phyloP scores from a whole-genome alignment of 1,284 basidiomycete genomes.

The Phlebopus sp. region DNA sequence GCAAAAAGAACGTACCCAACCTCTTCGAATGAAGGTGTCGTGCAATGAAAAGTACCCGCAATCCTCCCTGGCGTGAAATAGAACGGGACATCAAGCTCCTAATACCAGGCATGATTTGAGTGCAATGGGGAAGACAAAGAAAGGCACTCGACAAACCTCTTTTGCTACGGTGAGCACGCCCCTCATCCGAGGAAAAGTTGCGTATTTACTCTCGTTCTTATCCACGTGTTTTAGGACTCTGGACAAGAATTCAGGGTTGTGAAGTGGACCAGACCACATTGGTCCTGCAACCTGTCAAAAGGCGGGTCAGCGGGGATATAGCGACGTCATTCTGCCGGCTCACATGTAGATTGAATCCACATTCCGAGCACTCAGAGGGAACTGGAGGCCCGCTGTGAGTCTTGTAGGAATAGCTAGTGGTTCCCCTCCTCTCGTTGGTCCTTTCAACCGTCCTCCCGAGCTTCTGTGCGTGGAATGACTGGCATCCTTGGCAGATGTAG shows the following conservation, averaged over 20 bases:
- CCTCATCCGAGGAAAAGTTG: conserved; percentile 83
- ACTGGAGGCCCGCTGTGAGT: conserved; percentile 72
- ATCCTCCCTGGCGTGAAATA: conserved; percentile 90
- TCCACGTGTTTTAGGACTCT: conserved; percentile 79
- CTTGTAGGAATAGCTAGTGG: conserved; percentile 65
- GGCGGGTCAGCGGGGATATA: neutral
- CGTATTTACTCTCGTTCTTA: conserved; percentile 60
- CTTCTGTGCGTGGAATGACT: conserved; percentile 76
- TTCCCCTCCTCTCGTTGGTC: conserved; percentile 49
- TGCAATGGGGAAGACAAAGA: neutral
- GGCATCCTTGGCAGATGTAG: conserved; percentile 81
- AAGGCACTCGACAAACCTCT: conserved; percentile 54
- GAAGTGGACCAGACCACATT: conserved; percentile 93
- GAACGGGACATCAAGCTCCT: conserved; percentile 84
- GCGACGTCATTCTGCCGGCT: conserved; percentile 20
- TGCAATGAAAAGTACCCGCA: conserved; percentile 80
- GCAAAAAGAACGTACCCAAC: conserved; percentile 57
- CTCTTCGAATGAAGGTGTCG: conserved; percentile 72
- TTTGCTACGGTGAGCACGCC: conserved; percentile 93
- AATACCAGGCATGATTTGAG: neutral
- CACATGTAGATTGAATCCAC: conserved; percentile 75
- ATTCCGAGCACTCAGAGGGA: conserved; percentile 74
- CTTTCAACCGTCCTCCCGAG: conserved; percentile 69
- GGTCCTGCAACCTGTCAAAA: conserved; percentile 76
- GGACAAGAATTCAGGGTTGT: conserved; percentile 73